These are phyloP conservation scores for Coprinopsis cinerea DNA, from an alignment of 768 basidiomycete species.

Conservation along the genomic window DNA sequence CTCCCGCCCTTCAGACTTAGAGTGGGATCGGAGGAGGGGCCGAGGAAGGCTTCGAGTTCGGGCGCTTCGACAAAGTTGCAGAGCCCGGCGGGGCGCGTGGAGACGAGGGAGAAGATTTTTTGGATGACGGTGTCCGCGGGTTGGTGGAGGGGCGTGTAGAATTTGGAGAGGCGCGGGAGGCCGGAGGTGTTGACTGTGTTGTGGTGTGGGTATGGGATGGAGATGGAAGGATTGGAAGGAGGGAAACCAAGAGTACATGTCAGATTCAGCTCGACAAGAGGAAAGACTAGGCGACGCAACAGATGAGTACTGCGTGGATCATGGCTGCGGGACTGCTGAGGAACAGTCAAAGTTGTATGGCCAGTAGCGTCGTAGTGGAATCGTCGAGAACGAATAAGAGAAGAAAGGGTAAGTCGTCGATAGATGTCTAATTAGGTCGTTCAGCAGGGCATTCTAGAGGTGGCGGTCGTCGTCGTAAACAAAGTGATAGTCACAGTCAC, in stretches of 20 bases:
- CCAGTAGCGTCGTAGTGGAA: neutral
- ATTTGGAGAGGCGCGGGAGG: constrained; percentile 77
- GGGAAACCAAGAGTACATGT: constrained; percentile 10
- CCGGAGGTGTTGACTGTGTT: constrained; percentile 98
- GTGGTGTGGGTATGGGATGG: no score
- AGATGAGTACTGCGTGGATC: constrained; percentile 86
- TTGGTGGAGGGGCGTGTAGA: constrained; percentile 76
- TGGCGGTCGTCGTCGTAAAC: no score
- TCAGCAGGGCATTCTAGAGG: no score
- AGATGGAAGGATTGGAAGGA: constrained; percentile 11
- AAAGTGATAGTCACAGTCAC: no score
- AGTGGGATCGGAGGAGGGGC: no score
- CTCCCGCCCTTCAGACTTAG: constrained; percentile 35
- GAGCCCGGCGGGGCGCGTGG: constrained; percentile 69
- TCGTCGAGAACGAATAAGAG: no score
- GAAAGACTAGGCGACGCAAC: constrained; percentile 38
- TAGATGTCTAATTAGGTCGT: no score
- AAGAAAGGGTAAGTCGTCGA: no score
- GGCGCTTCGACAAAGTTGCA: constrained; percentile 98
- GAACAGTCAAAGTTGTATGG: neutral
- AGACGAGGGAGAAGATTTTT: constrained; percentile 87
- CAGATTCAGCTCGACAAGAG: no score
- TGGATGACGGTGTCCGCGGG: constrained; percentile 66
- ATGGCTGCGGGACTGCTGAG: no score
- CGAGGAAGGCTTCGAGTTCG: constrained; percentile 72